Percentiles rank a stretch among this genome's conserved stretches.
Evolutionary conservation across 805 yeast genomes (phyloP).

Genomic region (Yarrowia keelungensis): DNA sequence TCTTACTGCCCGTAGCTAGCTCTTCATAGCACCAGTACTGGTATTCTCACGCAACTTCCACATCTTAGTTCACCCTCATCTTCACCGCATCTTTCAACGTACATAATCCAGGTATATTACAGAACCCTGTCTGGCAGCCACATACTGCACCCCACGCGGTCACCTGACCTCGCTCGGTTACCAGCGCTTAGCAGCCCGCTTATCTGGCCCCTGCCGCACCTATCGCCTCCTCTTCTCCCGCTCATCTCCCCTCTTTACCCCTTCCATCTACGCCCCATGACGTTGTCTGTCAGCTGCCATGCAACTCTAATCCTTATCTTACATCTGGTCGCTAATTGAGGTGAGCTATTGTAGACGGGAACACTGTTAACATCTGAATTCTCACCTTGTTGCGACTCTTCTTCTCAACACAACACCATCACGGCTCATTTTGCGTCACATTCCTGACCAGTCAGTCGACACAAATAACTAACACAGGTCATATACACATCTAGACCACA

Average conservation of each 20-base stretch:
- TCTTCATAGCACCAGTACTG: no score
- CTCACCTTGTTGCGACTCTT: no score
- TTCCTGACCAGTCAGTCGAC: no score
- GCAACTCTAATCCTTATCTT: slow-evolving; percentile 36
- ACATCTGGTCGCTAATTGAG: not conserved
- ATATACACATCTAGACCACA: no score
- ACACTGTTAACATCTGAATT: no score
- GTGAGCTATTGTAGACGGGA: no score
- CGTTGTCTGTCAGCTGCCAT: slow-evolving; percentile 37
- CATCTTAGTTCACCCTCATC: not conserved
- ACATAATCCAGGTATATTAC: slow-evolving; percentile 26
- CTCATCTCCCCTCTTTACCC: slow-evolving; percentile 31
- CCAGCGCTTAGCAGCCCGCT: not conserved
- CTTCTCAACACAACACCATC: no score
- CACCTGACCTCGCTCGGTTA: not conserved
- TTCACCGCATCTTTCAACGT: not conserved
- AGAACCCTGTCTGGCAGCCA: slow-evolving; percentile 3
- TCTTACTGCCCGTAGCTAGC: no score
- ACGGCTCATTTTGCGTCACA: no score
- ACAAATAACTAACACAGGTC: no score
- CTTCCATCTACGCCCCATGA: slow-evolving; percentile 33
- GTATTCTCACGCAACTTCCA: not conserved
- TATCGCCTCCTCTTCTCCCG: slow-evolving; percentile 14
- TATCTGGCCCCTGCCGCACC: not conserved
- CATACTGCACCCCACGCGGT: not conserved